Base-by-base conservation (phyloP, 1,139 yeast genomes). In the Citeromyces hawaiiensis region DNA sequence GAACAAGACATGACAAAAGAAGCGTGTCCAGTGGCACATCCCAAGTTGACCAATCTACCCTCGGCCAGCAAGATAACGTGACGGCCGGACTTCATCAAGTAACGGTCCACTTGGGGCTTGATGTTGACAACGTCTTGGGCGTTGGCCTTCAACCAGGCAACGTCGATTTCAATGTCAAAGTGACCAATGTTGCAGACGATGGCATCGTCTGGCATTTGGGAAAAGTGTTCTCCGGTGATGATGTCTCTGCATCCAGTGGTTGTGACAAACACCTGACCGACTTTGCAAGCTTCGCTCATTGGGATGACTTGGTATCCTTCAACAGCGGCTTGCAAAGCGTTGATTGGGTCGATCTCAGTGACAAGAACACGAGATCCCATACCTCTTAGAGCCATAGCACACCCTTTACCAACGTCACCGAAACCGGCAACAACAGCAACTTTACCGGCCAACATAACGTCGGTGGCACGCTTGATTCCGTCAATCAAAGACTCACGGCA, bases 331-430 rank as follows among this genome's bases (percentile, higher is more conserved):
- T 91, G 99, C 59, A 91, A 77, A 56, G 99, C 99, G 67, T 91
- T 91, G 71, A 91, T 91, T 61, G 99, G 99, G 68, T 91, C 99
- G 57, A 91, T 76, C 75, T 91, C 99, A 54, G 98, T 83, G 60
- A 91, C 85, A 53, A 93, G 76, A 56, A 91, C 99, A 68, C 97
- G 85, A 51, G 99, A 96, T 72, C 99, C 99, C 97, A 91, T 88
- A 61, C 94, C 91, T 71, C 88, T 85, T 60, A 93, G 80, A 54
- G 99, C 96, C 85, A 88, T 83, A 63, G 96, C 97, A 76, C 98
- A 91, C 68, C 99, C 99, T 76, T 91, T 91, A 74, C 99, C 99
- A 60, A 91, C 99, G 65, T 91, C 99, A 79, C 99, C 99, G 75
- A 80, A 91, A 68, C 99, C 99, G 48, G 97, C 97, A 58, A 91